Base-by-base conservation (phyloP, 129 eudicot genomes). In the Artemisia annua region DNA sequence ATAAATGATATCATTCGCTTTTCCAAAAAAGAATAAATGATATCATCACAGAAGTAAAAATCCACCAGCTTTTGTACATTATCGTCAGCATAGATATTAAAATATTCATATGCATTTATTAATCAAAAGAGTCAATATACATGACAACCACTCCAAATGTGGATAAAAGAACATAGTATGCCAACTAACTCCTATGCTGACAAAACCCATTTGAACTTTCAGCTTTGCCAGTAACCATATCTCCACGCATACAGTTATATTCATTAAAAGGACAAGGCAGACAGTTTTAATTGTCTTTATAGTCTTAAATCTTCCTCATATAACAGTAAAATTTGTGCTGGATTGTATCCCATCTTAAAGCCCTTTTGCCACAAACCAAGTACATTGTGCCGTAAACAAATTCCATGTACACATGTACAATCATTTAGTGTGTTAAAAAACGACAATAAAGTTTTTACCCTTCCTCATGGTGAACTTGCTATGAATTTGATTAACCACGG, bases 401-500 rank as follows among this genome's bases (percentile, higher is more conserved):
- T 20, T 48, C 57, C 22, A 48, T 46, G 52, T 3, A 56, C 46
- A 16, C 35, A 4, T 4, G 35, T 30, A 46, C 18, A 56, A 30
- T 75, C 67, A 30, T 30, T 30, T 66, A 46, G 67, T 56, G 65
- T 22, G 73, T 55, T 54, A 8, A 18, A 44, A 44, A 63, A 19
- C 7, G 13, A 46, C 60, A n/a, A 26, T 62, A 62, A 30, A 30
- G 35, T 30, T 30, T 30, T 30, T 30, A 93, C 98, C 98, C 87
- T 93, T 93, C 59, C 84, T 81, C 75, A 89, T 81, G 20, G 88
- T 83, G 71, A 72, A 79, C 68, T 85, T 87, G 81, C 62, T 81
- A 74, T 87, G 88, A 70, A 85, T 67, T 74, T 89, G 96, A 87
- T 93, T 87, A 60, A 80, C 68, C 75, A 93, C 90, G 17, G 92